phyloP scores from a whole-genome alignment of 1,284 basidiomycete species.

The Salmacisia buchloeana region DNA sequence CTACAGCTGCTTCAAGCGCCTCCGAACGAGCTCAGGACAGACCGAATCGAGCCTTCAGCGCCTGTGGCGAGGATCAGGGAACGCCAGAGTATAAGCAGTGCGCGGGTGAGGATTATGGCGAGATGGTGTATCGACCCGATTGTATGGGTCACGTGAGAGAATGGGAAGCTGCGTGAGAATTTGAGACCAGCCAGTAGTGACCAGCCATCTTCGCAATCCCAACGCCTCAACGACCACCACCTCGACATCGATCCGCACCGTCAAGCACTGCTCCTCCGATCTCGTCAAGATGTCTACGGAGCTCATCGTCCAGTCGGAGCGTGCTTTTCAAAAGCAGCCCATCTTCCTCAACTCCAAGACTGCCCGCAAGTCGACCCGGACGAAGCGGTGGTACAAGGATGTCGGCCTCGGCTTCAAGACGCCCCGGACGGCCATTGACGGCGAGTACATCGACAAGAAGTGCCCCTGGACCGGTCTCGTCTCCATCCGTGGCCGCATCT shows the following conservation, averaged over 20 bases:
- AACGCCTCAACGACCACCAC: not conserved
- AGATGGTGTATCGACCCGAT: too few species aligned
- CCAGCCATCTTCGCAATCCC: too few species aligned
- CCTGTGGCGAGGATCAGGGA: too few species aligned
- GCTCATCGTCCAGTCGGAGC: conserved; percentile 49
- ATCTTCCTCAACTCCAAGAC: conserved; percentile 97
- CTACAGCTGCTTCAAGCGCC: too few species aligned
- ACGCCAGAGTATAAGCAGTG: too few species aligned
- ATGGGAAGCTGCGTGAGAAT: too few species aligned
- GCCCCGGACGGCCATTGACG: conserved; percentile 88
- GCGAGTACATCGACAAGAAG: conserved; percentile 99
- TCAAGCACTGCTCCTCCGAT: not conserved
- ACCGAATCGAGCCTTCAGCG: too few species aligned
- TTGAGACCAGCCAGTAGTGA: too few species aligned
- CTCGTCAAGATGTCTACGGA: conserved; percentile 44
- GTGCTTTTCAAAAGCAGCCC: conserved; percentile 69
- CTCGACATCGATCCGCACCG: not conserved
- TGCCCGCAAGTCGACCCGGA: conserved; percentile 83
- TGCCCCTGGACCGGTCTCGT: conserved; percentile 74
- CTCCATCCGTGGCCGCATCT: conserved; percentile 97
- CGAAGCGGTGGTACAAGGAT: conserved; percentile 93
- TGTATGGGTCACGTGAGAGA: too few species aligned
- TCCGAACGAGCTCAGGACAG: too few species aligned
- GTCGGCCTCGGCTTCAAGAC: conserved; percentile 59
- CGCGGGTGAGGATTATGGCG: too few species aligned